Percentiles rank a stretch among this genome's conserved stretches.
Conservation (phyloP, 1,284 basidiomycete genomes). For the Leucoagaricus sp. region DNA sequence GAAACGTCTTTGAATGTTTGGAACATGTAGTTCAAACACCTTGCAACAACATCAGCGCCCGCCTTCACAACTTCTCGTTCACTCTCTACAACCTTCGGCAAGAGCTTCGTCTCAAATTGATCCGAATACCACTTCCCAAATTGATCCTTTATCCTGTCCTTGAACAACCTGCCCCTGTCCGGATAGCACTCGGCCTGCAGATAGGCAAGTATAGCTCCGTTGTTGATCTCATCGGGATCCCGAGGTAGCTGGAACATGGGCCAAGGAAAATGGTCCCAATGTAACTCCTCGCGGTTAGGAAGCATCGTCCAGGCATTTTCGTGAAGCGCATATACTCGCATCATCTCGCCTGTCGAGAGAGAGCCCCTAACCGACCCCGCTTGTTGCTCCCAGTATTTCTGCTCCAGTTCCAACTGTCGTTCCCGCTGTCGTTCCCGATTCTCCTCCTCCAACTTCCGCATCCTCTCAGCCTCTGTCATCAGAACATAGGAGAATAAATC, state of each 20-base stretch:
- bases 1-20: slow-evolving; percentile 17
- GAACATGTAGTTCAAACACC: slow-evolving; percentile 29
- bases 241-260: too few species aligned
- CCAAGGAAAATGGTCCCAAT: too few species aligned
- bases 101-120: slow-evolving; percentile 48
- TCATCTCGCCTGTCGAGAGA: too few species aligned
- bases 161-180: slow-evolving; percentile 41
- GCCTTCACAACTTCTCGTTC: slow-evolving; percentile 48
- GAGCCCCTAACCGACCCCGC: too few species aligned
- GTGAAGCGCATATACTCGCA: too few species aligned
- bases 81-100: slow-evolving; percentile 51
- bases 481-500: neutral
- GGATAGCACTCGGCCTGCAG: slow-evolving; percentile 55
- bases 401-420: neutral
- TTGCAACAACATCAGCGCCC: slow-evolving; percentile 43
- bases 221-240: slow-evolving; percentile 59
- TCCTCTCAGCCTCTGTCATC: neutral
- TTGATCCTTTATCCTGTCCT: slow-evolving; percentile 62
- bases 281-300: too few species aligned
- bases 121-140: slow-evolving; percentile 59
- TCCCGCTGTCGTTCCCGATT: neutral
- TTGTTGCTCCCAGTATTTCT: neutral
- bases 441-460: neutral
- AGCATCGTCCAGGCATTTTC: too few species aligned
- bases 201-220: slow-evolving; percentile 53